Base-by-base conservation (phyloP, 345 rosid species). In the Euphorbia peplus region DNA sequence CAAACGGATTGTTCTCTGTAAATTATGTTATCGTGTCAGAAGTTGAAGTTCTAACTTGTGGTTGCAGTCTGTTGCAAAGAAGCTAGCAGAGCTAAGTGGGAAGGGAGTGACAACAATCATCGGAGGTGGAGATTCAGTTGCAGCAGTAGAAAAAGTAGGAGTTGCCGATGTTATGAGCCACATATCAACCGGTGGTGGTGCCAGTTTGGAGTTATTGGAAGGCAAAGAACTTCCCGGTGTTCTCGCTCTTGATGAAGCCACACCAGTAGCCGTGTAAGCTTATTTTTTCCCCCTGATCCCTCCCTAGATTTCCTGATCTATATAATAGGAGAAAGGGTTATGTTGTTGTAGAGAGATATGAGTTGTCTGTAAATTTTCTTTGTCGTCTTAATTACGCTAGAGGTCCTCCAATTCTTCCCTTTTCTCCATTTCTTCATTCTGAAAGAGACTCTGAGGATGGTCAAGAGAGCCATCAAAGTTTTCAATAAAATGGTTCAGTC, bases 161-260 rank as follows among this genome's bases (percentile, higher is more conserved):
- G 85, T 90, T 70, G 96, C 96, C 30, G 80, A 80, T 35, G 85
- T 80, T 41, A 88, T 90, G 96, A 88, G 96, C 59, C 96, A 90
- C 87, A 90, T 90, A 71, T 90, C 96, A 62, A 90, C 93, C 0
- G 96, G 96, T 70, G 96, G 96, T 1, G 96, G 96, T 77, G 96
- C 96, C 19, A 88, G 96, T 80, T 86, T 90, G 86, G 96, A 90
- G 78, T 77, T 90, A 80, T 79, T 90, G 68, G 96, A 90, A 73
- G 96, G 96, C 3, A 88, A 90, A 75, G 84, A 79, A 67, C 93
- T 90, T 71, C 96, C 96, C 5, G 93, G 93, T 80, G 93, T 90
- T 58, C 71, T 88, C 35, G 96, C 96, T 67, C 88, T 90, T 12
- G 91, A 90, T 6, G 93, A 90, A 60, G 96, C 91, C 41, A 22